Base-by-base conservation (phyloP, 345 rosid genomes). In the Sisymbrium irio region DNA sequence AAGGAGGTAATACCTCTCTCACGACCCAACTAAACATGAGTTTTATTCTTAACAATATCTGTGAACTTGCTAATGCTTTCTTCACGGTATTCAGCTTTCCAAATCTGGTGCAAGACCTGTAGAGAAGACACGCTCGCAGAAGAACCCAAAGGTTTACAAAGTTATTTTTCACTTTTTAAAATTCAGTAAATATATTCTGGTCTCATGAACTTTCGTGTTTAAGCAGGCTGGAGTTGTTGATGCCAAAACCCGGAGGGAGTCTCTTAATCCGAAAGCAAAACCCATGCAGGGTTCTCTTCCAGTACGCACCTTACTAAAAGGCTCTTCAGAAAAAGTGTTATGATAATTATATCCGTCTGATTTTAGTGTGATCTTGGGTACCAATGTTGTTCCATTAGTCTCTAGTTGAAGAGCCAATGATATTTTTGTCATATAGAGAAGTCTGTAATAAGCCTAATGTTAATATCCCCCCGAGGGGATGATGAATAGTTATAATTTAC, bases 1-100 rank as follows among this genome's bases (percentile, higher is more conserved):
- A 77, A 71, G 25, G 77, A 71, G 73, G 80, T 77, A 76, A 27
- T 37, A 7, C 41, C 37, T 46, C 53, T 55, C 49, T 64, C 69
- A 19, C 69, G 45, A 47, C 13, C 56, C 36, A 63, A 12, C 59
- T 19, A 51, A 67, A 72, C 17, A 5, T 61, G 33, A 25, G 32
- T 14, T 60, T 17, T 41, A 41, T 14, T 42, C 6, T 45, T 45
- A 6, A 50, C 6, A 44, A 9, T 17, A 30, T 44, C 65, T 76
- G 50, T 0, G 1, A 35, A 33, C 42, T 6, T 4, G 35, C 57
- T 69, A 6, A 76, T 55, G 3, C 55, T 71, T 39, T 71, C 41
- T 14, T 30, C 20, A 47, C 1, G 6, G 3, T 42, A 13, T 47
- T 40, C 61, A 70, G 80, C 46, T 57, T 56, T 30, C 72, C 44